Base-by-base conservation (phyloP, 352 stramenopile species). In the Phytophthora nicotianae region DNA sequence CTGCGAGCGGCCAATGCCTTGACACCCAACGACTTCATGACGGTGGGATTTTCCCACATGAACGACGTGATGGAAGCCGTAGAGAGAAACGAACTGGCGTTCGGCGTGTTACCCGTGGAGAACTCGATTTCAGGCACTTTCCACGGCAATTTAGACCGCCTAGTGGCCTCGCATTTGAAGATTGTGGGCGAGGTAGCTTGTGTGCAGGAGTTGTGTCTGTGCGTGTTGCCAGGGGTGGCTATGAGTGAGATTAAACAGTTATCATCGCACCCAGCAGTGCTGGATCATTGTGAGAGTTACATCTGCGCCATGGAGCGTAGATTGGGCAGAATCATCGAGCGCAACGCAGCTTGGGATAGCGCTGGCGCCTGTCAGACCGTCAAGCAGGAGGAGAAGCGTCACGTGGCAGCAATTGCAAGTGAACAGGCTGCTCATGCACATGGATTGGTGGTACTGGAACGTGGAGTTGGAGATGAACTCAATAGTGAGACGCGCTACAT, bases 91-190 rank as follows among this genome's bases (percentile, higher is more conserved):
- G 75, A 85, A 42, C 71, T 89, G 32, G 69, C 81, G 21, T 90
- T 78, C 57, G 83, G 64, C 24, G 81, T 91, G 33, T 35, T 91
- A 42, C 83, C 83, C 2, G 72, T 90, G 40, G 79, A 89, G 55
- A 89, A 91, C 73, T 91, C 81, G 8, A 79, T 88, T 51, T 90
- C 80, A 1, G 83, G 80, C 50, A 91, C 79, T 27, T 89, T 91
- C 52, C 83, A 91, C 58, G 78, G 79, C 50, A 90, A 82, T 58
- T 52, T 90, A 37, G 83, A 91, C 47, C 70, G 77, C 5, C 66
- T 91, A 3, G 81, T 91, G 47, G 72, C 74, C 1, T 87, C 73
- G 3, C 70, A 89, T 33, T 64, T 90, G 24, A 85, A 89, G 63
- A 90, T 91, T 42, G 78, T 91, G 9, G 79, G 83, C 32, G 83